Base-by-base conservation (phyloP, 176 grass and related monocot genomes). In the Oryza glaberrima region DNA sequence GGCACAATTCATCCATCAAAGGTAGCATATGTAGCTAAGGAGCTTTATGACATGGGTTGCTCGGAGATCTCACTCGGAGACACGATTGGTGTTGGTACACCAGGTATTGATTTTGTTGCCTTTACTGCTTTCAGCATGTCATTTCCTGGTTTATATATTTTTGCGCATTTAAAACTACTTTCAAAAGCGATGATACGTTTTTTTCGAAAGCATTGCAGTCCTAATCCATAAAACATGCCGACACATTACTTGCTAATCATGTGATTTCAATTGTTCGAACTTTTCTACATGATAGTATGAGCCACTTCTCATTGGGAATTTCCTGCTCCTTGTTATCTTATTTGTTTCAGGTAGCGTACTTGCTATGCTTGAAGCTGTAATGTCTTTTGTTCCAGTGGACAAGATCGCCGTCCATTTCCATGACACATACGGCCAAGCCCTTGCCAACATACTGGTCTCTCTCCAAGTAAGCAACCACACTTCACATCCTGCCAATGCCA, bases 31-130 rank as follows among this genome's bases (percentile, higher is more conserved):
- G 91, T 99, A 54, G 93, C 93, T 19, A 96, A 94, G 76, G 88
- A 78, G 51, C 93, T 99, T 32, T 96, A 94, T 52, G 74, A 91
- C 28, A 99, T 99, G 93, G 96, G 96, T 17, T 99, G 96, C 88
- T 84, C 80, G 3, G 96, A 99, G 72, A 96, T 99, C 72, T 99
- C 96, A 79, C 96, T 99, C n/a, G 96, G 93, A 9, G 96, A 99
- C 84, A 99, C 96, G 15, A 94, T 94, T 68, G 96, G 96, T 65
- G 91, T 99, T 45, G 93, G 93, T 81, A 99, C 96, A 65, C 96
- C 96, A 89, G 96, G 96, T 95, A 92, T 20, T 10, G 23, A n/a
- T 36, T 2, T 1, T 54, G 70, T 10, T 60, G 58, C 23, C 14
- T 1, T 38, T 43, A 9, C 8, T 45, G 20, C 45, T 69, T 25